Evolutionary conservation across 2,329 filamentous ascomycete genomes (phyloP).

Genomic region (Penicillium sp.): DNA sequence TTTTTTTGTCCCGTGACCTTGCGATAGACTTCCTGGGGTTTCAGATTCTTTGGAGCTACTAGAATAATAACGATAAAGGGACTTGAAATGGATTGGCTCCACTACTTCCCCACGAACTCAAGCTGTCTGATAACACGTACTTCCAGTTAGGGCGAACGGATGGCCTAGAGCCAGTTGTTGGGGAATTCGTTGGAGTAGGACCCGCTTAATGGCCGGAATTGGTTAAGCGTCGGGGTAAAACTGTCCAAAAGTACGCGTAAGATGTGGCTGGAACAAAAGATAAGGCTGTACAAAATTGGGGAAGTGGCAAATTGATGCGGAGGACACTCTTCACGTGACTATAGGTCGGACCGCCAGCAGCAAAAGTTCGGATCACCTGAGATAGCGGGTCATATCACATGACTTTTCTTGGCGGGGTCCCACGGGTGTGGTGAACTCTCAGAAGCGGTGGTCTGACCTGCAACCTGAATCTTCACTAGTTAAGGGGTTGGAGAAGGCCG

Average conservation of each 20-base stretch:
- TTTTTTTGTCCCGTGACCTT: neutral
- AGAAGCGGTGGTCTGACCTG: too few species aligned
- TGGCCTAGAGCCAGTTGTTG: neutral
- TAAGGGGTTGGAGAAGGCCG: neutral
- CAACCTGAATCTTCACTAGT: neutral
- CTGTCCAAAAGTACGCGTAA: neutral
- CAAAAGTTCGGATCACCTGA: too few species aligned
- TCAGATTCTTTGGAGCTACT: neutral
- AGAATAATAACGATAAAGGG: conserved; percentile 2
- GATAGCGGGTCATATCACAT: too few species aligned
- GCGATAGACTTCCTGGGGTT: neutral
- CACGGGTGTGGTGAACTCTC: too few species aligned
- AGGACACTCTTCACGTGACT: too few species aligned
- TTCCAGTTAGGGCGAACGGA: neutral
- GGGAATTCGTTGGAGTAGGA: conserved; percentile 7
- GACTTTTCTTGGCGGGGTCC: too few species aligned
- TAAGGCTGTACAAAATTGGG: neutral
- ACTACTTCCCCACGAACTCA: conserved; percentile 14
- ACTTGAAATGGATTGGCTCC: conserved; percentile 3
- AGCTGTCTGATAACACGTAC: conserved; percentile 11
- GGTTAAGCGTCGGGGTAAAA: conserved; percentile 5
- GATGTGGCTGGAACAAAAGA: neutral
- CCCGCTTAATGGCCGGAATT: neutral
- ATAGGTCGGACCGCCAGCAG: too few species aligned
- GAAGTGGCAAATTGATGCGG: neutral